Base-by-base conservation (phyloP, 2,329 filamentous ascomycete genomes). In the Stemphylium lycopersici region DNA sequence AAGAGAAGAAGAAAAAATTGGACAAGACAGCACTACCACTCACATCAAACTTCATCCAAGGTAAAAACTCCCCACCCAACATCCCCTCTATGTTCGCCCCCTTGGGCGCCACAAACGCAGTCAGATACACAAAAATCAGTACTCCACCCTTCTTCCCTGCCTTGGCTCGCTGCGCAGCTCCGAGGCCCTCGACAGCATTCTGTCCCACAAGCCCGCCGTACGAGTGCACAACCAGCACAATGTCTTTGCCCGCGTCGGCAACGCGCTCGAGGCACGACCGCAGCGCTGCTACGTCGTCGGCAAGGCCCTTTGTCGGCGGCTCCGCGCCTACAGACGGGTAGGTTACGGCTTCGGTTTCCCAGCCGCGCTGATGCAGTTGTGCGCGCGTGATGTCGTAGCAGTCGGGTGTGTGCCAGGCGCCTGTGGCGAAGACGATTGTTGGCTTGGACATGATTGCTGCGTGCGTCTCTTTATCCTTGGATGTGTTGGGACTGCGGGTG, bases 41-140 rank as follows among this genome's bases (percentile, higher is more conserved):
- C 26, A 47, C 44, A 49, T 49, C 47, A 31, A 49, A 41, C 18
- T 42, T n/a, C 31, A 49, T 49, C 47, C 38, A 49, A 11, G 47
- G 47, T 12, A 42, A 29, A 38, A 42, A 49, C 6, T 42, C 20
- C 10, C 46, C 38, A 2, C 47, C 47, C 41, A 49, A 37, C 47
- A 49, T 49, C 3, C 11, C 22, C 20, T 49, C 29, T 3, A 49
- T 31, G 8, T 3, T 42, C 15, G 47, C 47, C 12, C 47, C 47
- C 37, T 49, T 49, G n/a, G 38, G 38, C 18, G 31, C 47, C 16
- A 49, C 47, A 38, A 49, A 49, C 36, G 38, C 38, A 31, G 47
- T 31, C 5, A 49, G 38, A 38, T 49, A 49, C 20, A 42, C 38
- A 34, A 42, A 49, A 4, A 49, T 49, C 11, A 41, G 26, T n/a